These are phyloP conservation scores for Ilyonectria destructans DNA, from an alignment of 2,329 filamentous ascomycete species.

Conservation along the genomic window DNA sequence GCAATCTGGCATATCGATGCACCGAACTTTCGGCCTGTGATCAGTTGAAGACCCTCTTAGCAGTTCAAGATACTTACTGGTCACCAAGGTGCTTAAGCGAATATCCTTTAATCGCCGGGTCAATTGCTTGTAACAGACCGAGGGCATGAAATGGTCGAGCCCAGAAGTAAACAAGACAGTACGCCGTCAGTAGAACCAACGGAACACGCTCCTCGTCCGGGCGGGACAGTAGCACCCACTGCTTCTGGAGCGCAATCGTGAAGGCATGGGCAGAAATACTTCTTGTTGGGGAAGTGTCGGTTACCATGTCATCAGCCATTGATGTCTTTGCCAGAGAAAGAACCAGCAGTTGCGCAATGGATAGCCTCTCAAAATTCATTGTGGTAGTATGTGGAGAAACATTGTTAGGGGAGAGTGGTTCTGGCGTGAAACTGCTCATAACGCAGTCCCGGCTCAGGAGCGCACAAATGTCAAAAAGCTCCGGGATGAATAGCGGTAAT, in stretches of 20 bases:
- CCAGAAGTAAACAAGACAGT: not conserved
- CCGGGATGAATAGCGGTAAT: not conserved
- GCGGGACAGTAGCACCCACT: not conserved
- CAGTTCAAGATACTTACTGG: not conserved
- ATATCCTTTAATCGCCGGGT: not conserved
- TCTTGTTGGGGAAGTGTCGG: not conserved
- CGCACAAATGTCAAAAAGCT: not conserved
- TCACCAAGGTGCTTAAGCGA: not conserved
- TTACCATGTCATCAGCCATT: not conserved
- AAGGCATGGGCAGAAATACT: not conserved
- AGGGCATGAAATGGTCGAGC: not conserved
- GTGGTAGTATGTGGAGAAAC: not conserved
- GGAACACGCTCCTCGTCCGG: not conserved
- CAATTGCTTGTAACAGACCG: not conserved
- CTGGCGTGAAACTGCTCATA: not conserved
- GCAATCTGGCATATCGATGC: not conserved
- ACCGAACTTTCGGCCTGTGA: not conserved
- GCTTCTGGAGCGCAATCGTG: not conserved
- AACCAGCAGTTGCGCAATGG: not conserved
- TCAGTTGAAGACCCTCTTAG: not conserved
- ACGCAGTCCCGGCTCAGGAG: not conserved
- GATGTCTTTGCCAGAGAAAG: not conserved
- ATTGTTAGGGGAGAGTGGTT: not conserved
- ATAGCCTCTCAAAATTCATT: not conserved
- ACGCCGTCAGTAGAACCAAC: not conserved